phyloP scores from a whole-genome alignment of 2,329 filamentous ascomycete genomes.

The Trichoderma lentiforme region DNA sequence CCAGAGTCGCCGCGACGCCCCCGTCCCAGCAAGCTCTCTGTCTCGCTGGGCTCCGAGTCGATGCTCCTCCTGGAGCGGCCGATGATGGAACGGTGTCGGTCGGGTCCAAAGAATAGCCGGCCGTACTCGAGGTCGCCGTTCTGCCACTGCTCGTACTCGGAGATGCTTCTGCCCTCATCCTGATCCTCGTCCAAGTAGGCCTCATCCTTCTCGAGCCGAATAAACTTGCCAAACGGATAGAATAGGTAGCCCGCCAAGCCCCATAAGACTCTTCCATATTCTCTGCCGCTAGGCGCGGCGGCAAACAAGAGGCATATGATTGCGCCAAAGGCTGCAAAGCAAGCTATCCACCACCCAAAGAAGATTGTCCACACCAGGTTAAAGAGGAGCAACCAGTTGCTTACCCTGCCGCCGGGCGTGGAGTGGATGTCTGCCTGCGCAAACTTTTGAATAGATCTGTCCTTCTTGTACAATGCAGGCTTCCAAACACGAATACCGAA shows the following conservation, averaged over 20 bases:
- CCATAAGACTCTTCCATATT: conserved; percentile 82
- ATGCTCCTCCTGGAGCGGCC: conserved; percentile 84
- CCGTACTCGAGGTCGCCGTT: conserved; percentile 95
- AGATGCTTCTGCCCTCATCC: conserved; percentile 93
- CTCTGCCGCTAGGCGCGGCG: conserved; percentile 73
- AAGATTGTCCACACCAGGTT: conserved; percentile 86
- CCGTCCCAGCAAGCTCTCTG: conserved; percentile 78
- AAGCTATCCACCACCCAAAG: conserved; percentile 95
- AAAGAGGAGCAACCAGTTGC: conserved; percentile 78
- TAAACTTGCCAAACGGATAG: conserved; percentile 96
- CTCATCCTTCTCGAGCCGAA: conserved; percentile 89
- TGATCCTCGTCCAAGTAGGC: conserved; percentile 92
- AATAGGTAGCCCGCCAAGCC: conserved; percentile 83
- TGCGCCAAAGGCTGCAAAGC: conserved; percentile 71
- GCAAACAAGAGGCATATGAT: conserved; percentile 75
- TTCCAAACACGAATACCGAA: conserved; percentile 99
- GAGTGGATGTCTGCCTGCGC: conserved; percentile 98
- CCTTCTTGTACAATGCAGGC: conserved; percentile 96
- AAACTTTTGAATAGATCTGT: conserved; percentile 90
- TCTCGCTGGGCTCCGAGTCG: conserved; percentile 80
- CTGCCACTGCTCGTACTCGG: conserved; percentile 99
- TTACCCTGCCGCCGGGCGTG: conserved; percentile 82
- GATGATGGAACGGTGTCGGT: conserved; percentile 71
- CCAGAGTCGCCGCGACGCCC: conserved; percentile 46
- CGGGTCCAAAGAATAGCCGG: conserved; percentile 90